These are phyloP conservation scores for Penicillium sp. DNA, from an alignment of 2,329 filamentous ascomycete species.

Conservation along the genomic window DNA sequence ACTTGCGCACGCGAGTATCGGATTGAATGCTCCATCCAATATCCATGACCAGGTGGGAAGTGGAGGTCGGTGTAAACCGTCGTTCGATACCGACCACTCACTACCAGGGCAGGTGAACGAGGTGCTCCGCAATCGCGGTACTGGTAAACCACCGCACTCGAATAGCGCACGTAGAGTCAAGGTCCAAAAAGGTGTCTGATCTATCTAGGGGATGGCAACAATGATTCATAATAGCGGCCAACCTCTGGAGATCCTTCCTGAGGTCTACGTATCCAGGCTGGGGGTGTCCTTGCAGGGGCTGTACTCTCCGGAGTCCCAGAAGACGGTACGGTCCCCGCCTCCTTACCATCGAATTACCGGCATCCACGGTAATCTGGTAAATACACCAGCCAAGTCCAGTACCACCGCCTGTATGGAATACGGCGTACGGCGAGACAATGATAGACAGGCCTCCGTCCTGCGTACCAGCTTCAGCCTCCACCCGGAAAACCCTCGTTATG, in stretches of 20 bases:
- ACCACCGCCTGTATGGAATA: no score
- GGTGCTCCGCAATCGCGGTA: not conserved
- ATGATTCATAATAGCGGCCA: slow-evolving; percentile 16
- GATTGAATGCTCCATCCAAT: slow-evolving; percentile 2
- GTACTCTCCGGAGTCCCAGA: not conserved
- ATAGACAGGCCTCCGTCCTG: no score
- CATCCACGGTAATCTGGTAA: not conserved
- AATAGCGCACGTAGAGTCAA: no score
- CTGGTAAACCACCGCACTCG: not conserved
- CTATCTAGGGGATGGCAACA: not conserved
- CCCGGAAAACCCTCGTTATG: slow-evolving; percentile 25
- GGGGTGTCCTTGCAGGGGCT: slow-evolving; percentile 19
- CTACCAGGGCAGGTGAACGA: not conserved
- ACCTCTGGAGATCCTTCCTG: not conserved
- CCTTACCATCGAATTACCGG: not conserved
- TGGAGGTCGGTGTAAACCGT: slow-evolving; percentile 22
- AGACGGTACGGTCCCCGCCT: not conserved
- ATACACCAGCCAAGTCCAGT: not conserved
- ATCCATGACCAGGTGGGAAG: slow-evolving; percentile 13
- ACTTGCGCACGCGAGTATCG: slow-evolving; percentile 2
- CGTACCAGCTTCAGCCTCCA: slow-evolving; percentile 28
- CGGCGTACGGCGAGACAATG: no score
- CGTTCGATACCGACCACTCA: slow-evolving; percentile 9
- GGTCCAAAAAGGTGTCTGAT: not conserved
- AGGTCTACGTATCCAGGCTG: slow-evolving; percentile 1